Evolutionary conservation across 768 basidiomycete species (phyloP).

Genomic region (Baorangia bicolor): DNA sequence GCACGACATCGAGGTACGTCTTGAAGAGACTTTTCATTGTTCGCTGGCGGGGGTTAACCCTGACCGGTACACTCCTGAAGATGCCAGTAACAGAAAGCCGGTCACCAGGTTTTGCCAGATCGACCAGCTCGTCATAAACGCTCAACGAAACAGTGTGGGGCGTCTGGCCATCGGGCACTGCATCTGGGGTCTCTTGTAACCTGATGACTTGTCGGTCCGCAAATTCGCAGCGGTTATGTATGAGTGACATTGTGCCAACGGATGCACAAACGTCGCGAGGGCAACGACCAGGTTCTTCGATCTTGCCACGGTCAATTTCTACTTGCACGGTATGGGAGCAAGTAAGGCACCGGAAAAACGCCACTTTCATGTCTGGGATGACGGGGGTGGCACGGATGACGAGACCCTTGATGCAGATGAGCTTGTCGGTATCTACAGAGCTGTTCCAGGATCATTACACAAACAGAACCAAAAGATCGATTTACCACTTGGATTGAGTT

Average conservation of each 20-base stretch:
- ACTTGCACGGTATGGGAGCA: conserved; percentile 97
- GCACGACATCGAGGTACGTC: conserved; percentile 95
- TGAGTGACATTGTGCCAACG: conserved; percentile 87
- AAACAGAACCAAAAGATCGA: background rate
- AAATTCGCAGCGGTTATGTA: conserved; percentile 97
- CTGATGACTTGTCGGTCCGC: conserved; percentile 94
- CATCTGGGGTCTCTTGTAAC: conserved; percentile 96
- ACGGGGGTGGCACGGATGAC: conserved; percentile 97
- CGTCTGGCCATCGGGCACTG: conserved; percentile 96
- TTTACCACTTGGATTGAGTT: conserved; percentile 88
- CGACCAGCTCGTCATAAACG: conserved; percentile 98
- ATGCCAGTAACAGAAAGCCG: conserved; percentile 89
- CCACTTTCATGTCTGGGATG: conserved; percentile 98
- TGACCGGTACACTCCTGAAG: conserved; percentile 92
- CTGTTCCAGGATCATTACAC: background rate
- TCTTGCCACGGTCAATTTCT: conserved; percentile 97
- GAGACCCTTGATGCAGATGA: conserved; percentile 93
- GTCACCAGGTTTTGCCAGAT: conserved; percentile 95
- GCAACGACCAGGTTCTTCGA: conserved; percentile 88
- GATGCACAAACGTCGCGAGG: conserved; percentile 91
- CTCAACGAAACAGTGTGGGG: conserved; percentile 96
- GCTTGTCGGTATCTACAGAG: conserved; percentile 89
- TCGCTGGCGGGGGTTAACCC: conserved; percentile 89
- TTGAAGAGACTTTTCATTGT: conserved; percentile 96
- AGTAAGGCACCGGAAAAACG: conserved; percentile 95